Conservation (phyloP, 352 stramenopile genomes). For the Globisporangium parvum region DNA sequence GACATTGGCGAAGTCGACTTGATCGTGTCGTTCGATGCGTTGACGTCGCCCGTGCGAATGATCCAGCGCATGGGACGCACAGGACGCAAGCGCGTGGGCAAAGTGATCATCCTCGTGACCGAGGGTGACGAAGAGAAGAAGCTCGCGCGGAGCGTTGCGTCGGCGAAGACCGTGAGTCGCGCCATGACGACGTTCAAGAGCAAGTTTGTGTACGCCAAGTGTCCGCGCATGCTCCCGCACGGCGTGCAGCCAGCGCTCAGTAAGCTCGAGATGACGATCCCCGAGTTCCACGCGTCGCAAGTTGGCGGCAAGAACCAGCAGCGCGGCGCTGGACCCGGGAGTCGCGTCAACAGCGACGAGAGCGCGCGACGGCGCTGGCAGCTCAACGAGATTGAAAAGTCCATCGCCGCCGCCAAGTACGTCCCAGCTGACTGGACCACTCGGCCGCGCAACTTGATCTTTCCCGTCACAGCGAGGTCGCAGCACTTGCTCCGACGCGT, state of each 20-base stretch:
- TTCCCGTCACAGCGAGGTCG: constrained; percentile 34
- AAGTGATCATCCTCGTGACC: constrained; percentile 85
- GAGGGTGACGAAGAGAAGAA: constrained; percentile 90
- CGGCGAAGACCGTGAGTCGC: constrained; percentile 73
- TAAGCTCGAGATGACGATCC: constrained; percentile 67
- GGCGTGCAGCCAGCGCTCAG: constrained; percentile 42
- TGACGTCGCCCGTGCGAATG: constrained; percentile 94
- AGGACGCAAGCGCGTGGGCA: constrained; percentile 92
- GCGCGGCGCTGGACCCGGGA: background rate
- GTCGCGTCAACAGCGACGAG: background rate
- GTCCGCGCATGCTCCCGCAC: constrained; percentile 62
- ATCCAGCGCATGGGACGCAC: constrained; percentile 95
- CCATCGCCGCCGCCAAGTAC: constrained; percentile 43
- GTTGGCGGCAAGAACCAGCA: constrained; percentile 49
- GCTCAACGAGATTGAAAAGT: constrained; percentile 57
- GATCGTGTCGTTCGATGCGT: constrained; percentile 91
- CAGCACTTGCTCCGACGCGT: constrained; percentile 32
- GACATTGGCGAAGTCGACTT: constrained; percentile 95
- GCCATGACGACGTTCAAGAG: constrained; percentile 86
- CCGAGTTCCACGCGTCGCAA: constrained; percentile 71
- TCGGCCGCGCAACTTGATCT: constrained; percentile 27
- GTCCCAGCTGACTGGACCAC: constrained; percentile 29
- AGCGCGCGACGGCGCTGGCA: constrained; percentile 30
- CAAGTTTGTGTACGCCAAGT: constrained; percentile 84
- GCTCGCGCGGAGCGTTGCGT: constrained; percentile 61